phyloP scores from a whole-genome alignment of 2,329 filamentous ascomycete species.

The Colletotrichum tropicicola region DNA sequence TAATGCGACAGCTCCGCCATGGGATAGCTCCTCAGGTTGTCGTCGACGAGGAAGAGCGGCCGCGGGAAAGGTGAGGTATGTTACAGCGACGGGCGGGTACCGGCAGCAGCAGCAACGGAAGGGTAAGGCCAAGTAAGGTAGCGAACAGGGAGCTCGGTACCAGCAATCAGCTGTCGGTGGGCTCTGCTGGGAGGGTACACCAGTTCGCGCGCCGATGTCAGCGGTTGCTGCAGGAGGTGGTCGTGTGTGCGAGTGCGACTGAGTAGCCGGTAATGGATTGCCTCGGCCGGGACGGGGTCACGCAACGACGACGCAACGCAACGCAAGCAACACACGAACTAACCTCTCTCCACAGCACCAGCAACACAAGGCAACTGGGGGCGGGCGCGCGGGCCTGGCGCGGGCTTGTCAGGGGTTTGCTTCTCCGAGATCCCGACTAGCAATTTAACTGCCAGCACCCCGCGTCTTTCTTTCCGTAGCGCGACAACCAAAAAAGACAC shows the following conservation, averaged over 20 bases:
- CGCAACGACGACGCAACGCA: slow-evolving; percentile 15
- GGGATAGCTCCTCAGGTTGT: slow-evolving; percentile 3
- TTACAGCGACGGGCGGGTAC: slow-evolving; percentile 16
- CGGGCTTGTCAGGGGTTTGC: slow-evolving; percentile 27
- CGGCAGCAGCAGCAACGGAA: slow-evolving; percentile 4
- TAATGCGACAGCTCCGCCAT: slow-evolving; percentile 28
- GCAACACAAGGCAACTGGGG: neutral
- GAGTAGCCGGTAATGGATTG: slow-evolving; percentile 19
- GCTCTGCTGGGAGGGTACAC: neutral
- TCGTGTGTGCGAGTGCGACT: slow-evolving; percentile 12
- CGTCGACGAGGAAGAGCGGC: slow-evolving; percentile 2
- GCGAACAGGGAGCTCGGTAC: slow-evolving; percentile 3
- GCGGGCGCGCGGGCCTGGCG: slow-evolving; percentile 20
- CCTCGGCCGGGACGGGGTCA: slow-evolving; percentile 24
- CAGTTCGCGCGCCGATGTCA: slow-evolving; percentile 19
- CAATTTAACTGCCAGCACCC: slow-evolving; percentile 14
- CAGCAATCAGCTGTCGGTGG: slow-evolving; percentile 23
- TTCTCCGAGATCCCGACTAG: slow-evolving; percentile 28
- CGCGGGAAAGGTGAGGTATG: slow-evolving; percentile 7
- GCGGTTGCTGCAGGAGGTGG: neutral
- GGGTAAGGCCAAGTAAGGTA: neutral
- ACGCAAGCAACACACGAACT: neutral
- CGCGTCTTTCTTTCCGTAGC: slow-evolving; percentile 15
- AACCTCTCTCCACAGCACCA: slow-evolving; percentile 8
- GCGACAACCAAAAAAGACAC: neutral